Evolutionary conservation across 2,329 filamentous ascomycete genomes (phyloP).

Genomic region (Pyricularia sp.): DNA sequence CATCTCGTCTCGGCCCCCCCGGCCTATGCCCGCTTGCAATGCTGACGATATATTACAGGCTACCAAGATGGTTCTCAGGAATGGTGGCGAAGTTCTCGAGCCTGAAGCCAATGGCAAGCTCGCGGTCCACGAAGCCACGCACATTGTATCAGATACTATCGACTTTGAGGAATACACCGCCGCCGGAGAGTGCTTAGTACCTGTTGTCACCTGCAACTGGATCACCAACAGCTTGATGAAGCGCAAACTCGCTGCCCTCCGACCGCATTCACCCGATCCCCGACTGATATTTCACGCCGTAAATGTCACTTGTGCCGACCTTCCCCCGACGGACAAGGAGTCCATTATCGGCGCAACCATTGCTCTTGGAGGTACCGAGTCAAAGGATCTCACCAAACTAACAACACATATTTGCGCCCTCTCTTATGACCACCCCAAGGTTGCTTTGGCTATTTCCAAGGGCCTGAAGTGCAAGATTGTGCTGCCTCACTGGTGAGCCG

Average conservation of each 20-base stretch:
- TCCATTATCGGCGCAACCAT: conserved; percentile 83
- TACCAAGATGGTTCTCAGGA: conserved; percentile 30
- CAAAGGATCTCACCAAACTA: conserved; percentile 57
- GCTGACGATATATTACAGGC: conserved; percentile 21
- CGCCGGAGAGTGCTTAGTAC: conserved; percentile 67
- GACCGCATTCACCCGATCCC: conserved; percentile 85
- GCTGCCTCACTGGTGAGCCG: conserved; percentile 68
- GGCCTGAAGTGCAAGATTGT: conserved; percentile 71
- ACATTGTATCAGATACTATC: conserved; percentile 61
- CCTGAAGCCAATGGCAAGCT: conserved; percentile 38
- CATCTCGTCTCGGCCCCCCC: not conserved
- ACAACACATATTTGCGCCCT: conserved; percentile 88
- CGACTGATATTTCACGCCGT: conserved; percentile 84
- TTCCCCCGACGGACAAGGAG: conserved; percentile 81
- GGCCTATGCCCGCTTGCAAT: not conserved
- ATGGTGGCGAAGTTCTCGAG: conserved; percentile 41
- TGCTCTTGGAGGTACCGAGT: conserved; percentile 80
- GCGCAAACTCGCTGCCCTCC: conserved; percentile 63
- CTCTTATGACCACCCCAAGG: conserved; percentile 64
- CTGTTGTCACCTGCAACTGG: conserved; percentile 79
- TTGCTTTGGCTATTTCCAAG: conserved; percentile 51
- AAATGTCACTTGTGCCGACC: conserved; percentile 70
- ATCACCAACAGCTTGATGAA: conserved; percentile 61
- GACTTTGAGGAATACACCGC: conserved; percentile 84
- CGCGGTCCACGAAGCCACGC: conserved; percentile 37